Evolutionary conservation across 2,329 filamentous ascomycete genomes (phyloP).

Genomic region (Oidium heveae): DNA sequence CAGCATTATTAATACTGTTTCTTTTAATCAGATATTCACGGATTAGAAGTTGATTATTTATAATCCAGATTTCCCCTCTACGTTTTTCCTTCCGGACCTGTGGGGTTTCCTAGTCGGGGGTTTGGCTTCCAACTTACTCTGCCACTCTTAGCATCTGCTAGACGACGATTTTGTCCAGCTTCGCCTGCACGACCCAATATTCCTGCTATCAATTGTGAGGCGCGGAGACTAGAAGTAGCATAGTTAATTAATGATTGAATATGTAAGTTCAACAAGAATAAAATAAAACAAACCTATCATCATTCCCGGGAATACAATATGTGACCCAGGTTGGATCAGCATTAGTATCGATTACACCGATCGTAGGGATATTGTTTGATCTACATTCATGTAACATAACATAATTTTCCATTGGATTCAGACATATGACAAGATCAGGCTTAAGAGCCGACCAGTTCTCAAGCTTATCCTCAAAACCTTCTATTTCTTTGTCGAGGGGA

Average conservation of each 20-base stretch:
- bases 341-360: conserved; percentile 86
- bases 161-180: conserved; percentile 42
- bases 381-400: conserved; percentile 79
- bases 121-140: conserved; percentile 28
- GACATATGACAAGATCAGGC: conserved; percentile 73
- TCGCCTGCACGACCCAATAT: conserved; percentile 68
- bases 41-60: too few relatives aligned
- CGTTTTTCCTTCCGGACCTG: too few relatives aligned
- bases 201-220: conserved; percentile 57
- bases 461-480: conserved; percentile 40
- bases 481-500: conserved; percentile 35
- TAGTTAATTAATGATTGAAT: neutral
- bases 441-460: conserved; percentile 39
- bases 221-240: conserved; percentile 37
- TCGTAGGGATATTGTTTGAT: conserved; percentile 68
- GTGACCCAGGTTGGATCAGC: conserved; percentile 82
- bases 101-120: neutral
- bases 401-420: conserved; percentile 87
- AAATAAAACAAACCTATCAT: conserved; percentile 44
- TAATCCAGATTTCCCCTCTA: too few relatives aligned
- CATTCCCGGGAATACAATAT: conserved; percentile 88
- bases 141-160: conserved; percentile 34
- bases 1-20: too few relatives aligned
- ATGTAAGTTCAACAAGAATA: neutral
- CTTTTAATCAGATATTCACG: too few relatives aligned